Evolutionary conservation across 2,329 filamentous ascomycete species (phyloP), one percentile per base, ranked within the genome.

Genomic region (Venturia nashicola): DNA sequence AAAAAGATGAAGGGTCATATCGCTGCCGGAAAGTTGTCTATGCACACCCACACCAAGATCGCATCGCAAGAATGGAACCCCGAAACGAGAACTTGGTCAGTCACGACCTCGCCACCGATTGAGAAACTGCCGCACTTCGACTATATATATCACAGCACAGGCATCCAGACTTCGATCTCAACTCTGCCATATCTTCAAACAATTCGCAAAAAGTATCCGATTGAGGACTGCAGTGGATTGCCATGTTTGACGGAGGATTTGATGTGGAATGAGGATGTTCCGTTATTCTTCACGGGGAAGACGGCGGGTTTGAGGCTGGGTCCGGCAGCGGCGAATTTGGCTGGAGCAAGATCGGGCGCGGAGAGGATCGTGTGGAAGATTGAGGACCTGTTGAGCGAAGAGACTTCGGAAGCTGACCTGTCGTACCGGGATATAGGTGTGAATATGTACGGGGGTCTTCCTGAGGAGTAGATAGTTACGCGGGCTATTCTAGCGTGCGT

Each of bases 81-180:
- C 0, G 67, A 67, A 0, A 74, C 72, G 0, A 76, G 79, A n/a
- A 78, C 74, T 7, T 85, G 82, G 82, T 68, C 70, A 0, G 73
- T 87, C 23, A 71, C 76, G 46, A 84, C 83, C 0, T 76, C 81
- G 3, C 84, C 86, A 0, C 74, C 79, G 0, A 77, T 84, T 16
- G 74, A 74, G 0, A 70, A 74, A 3, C 71, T 88, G 1, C 77
- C 79, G 12, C 61, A 68, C 1, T 76, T 86, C 16, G 82, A 91
- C 71, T 88, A 87, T 73, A 83, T 91, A 67, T 88, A 89, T 73
- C 90, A 88, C 69, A 88, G 89, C 16, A 93, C 89, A 0, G 89
- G 89, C 0, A 82, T 89, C 46, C 80, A 84, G 60, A 83, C 84
- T 0, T 80, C 91, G 67, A 82, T 90, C 34, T 70, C 74, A 1